Base-by-base conservation (phyloP, 257 asterid genomes). In the Verbascum thapsus region DNA sequence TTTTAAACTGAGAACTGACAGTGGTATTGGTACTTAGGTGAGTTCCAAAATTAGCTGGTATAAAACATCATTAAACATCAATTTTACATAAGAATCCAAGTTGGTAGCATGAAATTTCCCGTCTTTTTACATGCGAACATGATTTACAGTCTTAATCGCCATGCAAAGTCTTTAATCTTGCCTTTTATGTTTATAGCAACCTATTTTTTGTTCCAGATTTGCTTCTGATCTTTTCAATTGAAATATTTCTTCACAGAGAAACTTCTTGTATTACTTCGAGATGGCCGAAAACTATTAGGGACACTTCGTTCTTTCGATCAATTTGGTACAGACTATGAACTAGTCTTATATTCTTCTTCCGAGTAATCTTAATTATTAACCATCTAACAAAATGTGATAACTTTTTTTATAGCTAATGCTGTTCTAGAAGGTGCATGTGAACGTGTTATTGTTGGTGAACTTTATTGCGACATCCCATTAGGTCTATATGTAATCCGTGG, bases 391-490 rank as follows among this genome's bases (percentile, higher is more conserved):
- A 53, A 38, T 38, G 18, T 58, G 45, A 56, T 45, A 44, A 48
- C 19, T 54, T 58, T 0, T 58, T 0, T 26, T 68, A 78, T 43
- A 92, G 99, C 99, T 62, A 92, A 92, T 79, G 97, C 95, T 67
- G 99, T 92, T 70, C 88, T 92, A 76, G 97, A 92, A 90, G 88
- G 95, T 56, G 94, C 99, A 12, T 87, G 96, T 39, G 99, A 92
- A 58, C 95, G 97, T 59, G 83, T 83, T 52, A 90, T 92, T 73
- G 99, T 89, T 57, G 99, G 97, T 12, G 88, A 92, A 22, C 85
- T 85, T 10, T 92, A 83, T 68, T 92, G 97, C 53, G 99, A 92
- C 74, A 80, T 92, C 58, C 95, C 94, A 32, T 80, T 92, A 76
- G 97, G 99, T 51, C 75, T 92, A 26, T 92, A 92, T 53, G 88